Conservation (phyloP, 164 flowering plant species). For the Berberis vulgaris region DNA sequence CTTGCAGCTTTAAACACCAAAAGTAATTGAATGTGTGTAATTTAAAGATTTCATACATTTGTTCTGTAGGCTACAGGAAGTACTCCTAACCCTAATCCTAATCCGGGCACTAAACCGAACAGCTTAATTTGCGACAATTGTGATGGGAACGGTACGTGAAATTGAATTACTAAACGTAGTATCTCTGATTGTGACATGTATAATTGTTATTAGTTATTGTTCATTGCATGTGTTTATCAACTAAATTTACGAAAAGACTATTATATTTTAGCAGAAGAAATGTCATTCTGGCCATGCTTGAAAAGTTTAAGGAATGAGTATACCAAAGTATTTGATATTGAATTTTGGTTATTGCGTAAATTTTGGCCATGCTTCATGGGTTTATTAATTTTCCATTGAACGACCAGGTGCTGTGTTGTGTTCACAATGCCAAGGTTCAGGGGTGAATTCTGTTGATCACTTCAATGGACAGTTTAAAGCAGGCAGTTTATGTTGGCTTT, state of each 20-base stretch:
- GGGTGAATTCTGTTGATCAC: conserved; percentile 77
- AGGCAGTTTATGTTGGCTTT: conserved; percentile 88
- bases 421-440: conserved; percentile 71
- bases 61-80: conserved; percentile 46
- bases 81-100: neutral
- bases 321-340: neutral
- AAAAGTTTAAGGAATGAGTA: neutral
- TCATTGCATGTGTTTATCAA: neutral
- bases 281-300: neutral
- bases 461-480: conserved; percentile 90
- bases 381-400: conserved; percentile 1
- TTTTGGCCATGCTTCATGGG: neutral
- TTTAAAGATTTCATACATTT: neutral
- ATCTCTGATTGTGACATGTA: no score
- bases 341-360: neutral
- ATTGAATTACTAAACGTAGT: neutral
- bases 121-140: conserved; percentile 73
- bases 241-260: neutral
- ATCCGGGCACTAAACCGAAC: conserved; percentile 30
- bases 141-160: conserved; percentile 78
- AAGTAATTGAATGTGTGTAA: no score
- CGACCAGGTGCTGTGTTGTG: conserved; percentile 53
- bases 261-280: no score
- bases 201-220: neutral
- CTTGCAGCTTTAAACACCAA: no score